Conservation (phyloP, 1,284 basidiomycete genomes). For the Fomitopsis palustris region DNA sequence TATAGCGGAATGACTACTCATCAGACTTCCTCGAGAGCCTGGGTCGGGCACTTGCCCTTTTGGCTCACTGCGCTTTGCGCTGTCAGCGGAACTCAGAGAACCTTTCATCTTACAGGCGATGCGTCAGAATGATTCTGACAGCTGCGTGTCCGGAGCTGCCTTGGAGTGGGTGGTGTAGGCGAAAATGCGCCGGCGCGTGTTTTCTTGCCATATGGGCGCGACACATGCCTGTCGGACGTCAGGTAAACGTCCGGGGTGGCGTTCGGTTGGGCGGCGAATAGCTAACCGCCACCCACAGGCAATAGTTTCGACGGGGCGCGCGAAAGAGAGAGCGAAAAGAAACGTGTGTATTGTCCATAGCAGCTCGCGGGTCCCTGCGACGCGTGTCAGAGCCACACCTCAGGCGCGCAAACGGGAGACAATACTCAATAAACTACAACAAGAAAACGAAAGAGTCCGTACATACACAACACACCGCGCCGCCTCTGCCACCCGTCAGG, state of each 20-base stretch:
- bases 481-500: not conserved
- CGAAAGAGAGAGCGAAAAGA: too few species aligned
- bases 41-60: not conserved
- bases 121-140: not conserved
- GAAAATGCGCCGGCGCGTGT: not conserved
- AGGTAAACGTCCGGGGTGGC: not conserved
- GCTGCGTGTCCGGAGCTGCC: not conserved
- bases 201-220: not conserved
- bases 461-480: not conserved
- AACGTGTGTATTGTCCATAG: not conserved
- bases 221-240: not conserved
- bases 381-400: not conserved
- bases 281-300: too few species aligned
- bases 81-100: not conserved
- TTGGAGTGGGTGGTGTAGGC: not conserved
- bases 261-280: not conserved
- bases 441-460: slow-evolving; percentile 14
- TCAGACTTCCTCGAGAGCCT: not conserved
- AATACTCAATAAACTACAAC: slow-evolving; percentile 2
- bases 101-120: not conserved
- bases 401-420: not conserved
- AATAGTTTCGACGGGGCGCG: too few species aligned
- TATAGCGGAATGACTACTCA: not conserved
- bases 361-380: not conserved
- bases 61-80: not conserved